Evolutionary conservation across 768 basidiomycete genomes (phyloP).

Genomic region (Tephrocybe sp.): DNA sequence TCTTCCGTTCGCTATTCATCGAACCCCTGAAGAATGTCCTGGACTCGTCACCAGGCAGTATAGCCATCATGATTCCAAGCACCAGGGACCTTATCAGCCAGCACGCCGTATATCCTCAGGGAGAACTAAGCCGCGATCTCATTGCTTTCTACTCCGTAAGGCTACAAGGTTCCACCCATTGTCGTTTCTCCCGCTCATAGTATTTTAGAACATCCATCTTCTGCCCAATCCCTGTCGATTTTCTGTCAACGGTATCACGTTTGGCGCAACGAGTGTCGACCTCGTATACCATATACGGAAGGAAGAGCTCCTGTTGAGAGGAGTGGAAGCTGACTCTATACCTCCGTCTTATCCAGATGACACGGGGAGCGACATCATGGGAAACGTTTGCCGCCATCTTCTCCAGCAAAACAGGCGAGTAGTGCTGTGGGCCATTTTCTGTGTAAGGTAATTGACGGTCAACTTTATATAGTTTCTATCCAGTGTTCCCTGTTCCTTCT

Average conservation of each 20-base stretch:
- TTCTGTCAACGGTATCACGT: conserved; percentile 77
- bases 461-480: conserved; percentile 75
- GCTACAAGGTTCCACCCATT: neutral
- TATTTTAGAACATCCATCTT: conserved; percentile 62
- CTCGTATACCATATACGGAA: conserved; percentile 85
- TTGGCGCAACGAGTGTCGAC: conserved; percentile 84
- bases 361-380: conserved; percentile 67
- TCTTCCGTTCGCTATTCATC: conserved; percentile 69
- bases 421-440: neutral
- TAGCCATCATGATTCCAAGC: conserved; percentile 78
- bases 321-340: conserved; percentile 56
- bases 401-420: conserved; percentile 82
- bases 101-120: conserved; percentile 86
- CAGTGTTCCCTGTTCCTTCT: conserved; percentile 83
- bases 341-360: conserved; percentile 37
- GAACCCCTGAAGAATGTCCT: conserved; percentile 56
- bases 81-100: conserved; percentile 75
- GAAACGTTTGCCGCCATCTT: conserved; percentile 73
- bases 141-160: conserved; percentile 51
- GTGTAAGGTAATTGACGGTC: neutral
- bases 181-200: neutral
- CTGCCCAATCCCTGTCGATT: conserved; percentile 89
- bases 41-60: conserved; percentile 60
- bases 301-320: conserved; percentile 73
- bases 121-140: conserved; percentile 46